phyloP scores from a whole-genome alignment of 176 grass and related monocot species.

The Triticum monococcum region DNA sequence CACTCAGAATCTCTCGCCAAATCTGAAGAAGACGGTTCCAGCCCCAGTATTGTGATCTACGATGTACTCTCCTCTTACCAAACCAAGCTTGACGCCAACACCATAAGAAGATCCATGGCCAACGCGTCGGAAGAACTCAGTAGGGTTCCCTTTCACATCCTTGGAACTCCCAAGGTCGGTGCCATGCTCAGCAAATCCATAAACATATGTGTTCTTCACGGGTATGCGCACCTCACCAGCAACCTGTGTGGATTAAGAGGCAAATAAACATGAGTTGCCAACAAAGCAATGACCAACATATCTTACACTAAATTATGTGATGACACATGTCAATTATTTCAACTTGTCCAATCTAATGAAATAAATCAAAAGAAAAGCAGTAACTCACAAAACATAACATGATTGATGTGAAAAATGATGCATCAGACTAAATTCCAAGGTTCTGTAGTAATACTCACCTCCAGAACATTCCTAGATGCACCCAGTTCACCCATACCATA shows the following conservation, averaged over 20 bases:
- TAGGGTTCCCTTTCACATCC: constrained; percentile 96
- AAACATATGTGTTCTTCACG: constrained; percentile 76
- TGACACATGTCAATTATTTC: neutral
- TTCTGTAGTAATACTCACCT: constrained; percentile 49
- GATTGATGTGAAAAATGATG: neutral
- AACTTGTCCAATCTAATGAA: neutral
- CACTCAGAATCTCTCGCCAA: constrained; percentile 88
- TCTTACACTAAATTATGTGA: neutral
- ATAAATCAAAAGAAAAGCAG: neutral
- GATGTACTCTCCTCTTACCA: constrained; percentile 90
- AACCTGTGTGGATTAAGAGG: constrained; percentile 47
- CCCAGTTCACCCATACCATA: constrained; percentile 89
- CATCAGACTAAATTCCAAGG: neutral
- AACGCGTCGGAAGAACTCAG: constrained; percentile 80
- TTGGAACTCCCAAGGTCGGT: constrained; percentile 93
- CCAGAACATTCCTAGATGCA: constrained; percentile 91
- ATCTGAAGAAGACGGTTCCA: constrained; percentile 85
- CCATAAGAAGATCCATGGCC: constrained; percentile 96
- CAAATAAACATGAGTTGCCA: constrained; percentile 10
- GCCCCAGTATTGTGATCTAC: constrained; percentile 89
- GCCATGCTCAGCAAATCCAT: constrained; percentile 87
- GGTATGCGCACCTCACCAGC: constrained; percentile 79
- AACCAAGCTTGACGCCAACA: constrained; percentile 82
- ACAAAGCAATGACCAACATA: neutral
- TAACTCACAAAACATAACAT: neutral